These are phyloP conservation scores for Acacia crassicarpa DNA, from an alignment of 306 rosid genomes.

Conservation along the genomic window DNA sequence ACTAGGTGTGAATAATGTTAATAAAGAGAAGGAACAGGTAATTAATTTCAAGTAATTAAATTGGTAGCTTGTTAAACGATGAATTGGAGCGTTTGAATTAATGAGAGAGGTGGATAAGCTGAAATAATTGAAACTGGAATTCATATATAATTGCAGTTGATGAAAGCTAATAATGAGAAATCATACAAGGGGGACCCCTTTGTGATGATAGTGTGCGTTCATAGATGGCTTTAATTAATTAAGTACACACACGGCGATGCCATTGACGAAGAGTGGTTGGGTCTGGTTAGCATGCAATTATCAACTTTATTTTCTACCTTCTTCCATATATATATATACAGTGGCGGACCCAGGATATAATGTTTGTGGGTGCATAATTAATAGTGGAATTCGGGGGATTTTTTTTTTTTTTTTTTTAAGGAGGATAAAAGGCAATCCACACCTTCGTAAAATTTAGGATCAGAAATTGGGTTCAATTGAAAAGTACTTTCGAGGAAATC, in stretches of 20 bases:
- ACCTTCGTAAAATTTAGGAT: no score
- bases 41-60: background rate
- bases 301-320: background rate
- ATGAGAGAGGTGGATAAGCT: background rate
- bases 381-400: no score
- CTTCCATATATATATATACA: background rate
- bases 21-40: background rate
- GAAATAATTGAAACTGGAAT: background rate
- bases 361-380: no score
- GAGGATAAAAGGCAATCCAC: no score
- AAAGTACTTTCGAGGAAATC: no score
- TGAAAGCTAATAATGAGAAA: background rate
- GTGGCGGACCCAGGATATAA: no score
- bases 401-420: no score
- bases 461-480: no score
- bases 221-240: constrained; percentile 10
- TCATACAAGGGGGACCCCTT: background rate
- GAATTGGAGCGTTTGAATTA: no score
- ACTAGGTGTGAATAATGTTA: background rate
- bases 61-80: background rate
- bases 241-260: background rate
- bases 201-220: background rate
- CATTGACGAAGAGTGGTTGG: background rate
- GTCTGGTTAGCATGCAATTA: background rate
- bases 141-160: background rate